Evolutionary conservation across 192 early-diverging fungal genomes (phyloP).

Genomic region (Gorgonomyces haynaldii): DNA sequence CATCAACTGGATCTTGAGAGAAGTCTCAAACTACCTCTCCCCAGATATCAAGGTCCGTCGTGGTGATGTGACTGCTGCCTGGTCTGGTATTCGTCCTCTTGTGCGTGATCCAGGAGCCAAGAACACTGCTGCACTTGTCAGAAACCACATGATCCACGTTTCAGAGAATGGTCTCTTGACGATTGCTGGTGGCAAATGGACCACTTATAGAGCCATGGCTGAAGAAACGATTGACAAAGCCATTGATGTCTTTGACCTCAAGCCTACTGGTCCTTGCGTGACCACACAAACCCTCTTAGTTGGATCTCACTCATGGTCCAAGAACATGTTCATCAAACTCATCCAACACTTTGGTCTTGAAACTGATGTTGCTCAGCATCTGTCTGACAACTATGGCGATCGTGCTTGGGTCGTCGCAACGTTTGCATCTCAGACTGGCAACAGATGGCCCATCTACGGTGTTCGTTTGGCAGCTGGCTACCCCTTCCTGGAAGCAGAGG

Average conservation of each 20-base stretch:
- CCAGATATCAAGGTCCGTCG: slow-evolving; percentile 93
- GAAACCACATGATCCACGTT: slow-evolving; percentile 95
- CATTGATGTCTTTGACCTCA: slow-evolving; percentile 58
- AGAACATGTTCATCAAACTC: slow-evolving; percentile 90
- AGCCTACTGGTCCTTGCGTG: slow-evolving; percentile 56
- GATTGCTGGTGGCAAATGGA: slow-evolving; percentile 98
- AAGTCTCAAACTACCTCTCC: slow-evolving; percentile 82
- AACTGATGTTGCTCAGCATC: slow-evolving; percentile 78
- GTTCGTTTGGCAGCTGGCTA: slow-evolving; percentile 65
- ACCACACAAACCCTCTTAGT: slow-evolving; percentile 68
- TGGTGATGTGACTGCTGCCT: slow-evolving; percentile 92
- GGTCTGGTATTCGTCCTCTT: slow-evolving; percentile 93
- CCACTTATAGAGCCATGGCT: slow-evolving; percentile 95
- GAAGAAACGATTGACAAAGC: slow-evolving; percentile 87
- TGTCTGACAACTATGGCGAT: slow-evolving; percentile 86
- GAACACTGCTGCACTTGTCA: slow-evolving; percentile 83
- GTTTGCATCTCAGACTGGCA: slow-evolving; percentile 59
- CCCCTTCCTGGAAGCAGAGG: slow-evolving; percentile 90
- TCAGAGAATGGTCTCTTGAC: slow-evolving; percentile 71
- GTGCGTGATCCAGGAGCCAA: slow-evolving; percentile 90
- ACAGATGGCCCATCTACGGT: slow-evolving; percentile 71
- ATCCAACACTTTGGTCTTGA: slow-evolving; percentile 95
- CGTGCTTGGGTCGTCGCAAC: slow-evolving; percentile 88
- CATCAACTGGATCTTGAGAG: slow-evolving; percentile 88
- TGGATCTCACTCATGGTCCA: slow-evolving; percentile 76